A percentile compares a stretch with the other conserved stretches of the same genome.
Conservation (phyloP, 2,329 filamentous ascomycete genomes). For the Xylariomycetidae sp. region DNA sequence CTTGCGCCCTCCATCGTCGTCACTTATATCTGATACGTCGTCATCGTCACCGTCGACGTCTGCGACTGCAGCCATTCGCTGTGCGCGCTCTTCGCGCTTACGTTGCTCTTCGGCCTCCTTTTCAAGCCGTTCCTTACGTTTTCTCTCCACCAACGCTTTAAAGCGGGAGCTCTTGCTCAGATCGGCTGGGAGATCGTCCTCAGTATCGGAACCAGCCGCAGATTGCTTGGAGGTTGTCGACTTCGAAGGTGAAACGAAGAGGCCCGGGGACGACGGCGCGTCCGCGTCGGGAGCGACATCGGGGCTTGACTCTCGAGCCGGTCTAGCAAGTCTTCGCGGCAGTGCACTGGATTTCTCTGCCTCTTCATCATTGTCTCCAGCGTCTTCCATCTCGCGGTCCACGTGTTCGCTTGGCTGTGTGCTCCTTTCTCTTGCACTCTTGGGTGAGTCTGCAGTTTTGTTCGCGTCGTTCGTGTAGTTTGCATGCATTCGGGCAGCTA, state of each 20-base stretch:
- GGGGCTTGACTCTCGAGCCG: conserved; percentile 18
- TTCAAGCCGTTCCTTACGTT: conserved; percentile 63
- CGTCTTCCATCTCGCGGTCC: conserved; percentile 9
- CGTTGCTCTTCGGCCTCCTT: conserved; percentile 55
- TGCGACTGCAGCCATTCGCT: conserved; percentile 31
- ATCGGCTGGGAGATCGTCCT: conserved; percentile 40
- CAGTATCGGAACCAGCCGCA: conserved; percentile 24
- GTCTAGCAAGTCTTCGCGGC: conserved; percentile 17
- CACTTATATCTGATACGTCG: conserved; percentile 51
- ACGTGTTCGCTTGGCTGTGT: conserved; percentile 7
- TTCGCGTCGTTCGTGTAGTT: conserved; percentile 7
- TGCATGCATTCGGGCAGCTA: conserved; percentile 28
- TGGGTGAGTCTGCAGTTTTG: conserved; percentile 5
- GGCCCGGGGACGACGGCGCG: conserved; percentile 38
- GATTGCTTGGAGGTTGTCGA: conserved; percentile 22
- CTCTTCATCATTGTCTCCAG: conserved; percentile 24
- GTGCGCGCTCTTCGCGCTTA: conserved; percentile 39
- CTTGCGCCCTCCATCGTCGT: conserved; percentile 56
- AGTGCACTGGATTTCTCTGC: conserved; percentile 12
- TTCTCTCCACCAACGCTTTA: conserved; percentile 65
- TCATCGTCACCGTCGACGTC: conserved; percentile 47
- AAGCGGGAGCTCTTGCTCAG: conserved; percentile 53
- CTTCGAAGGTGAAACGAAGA: conserved; percentile 50
- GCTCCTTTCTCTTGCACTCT: conserved; percentile 1
- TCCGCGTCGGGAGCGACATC: conserved; percentile 23